Evolutionary conservation across 1,284 basidiomycete species (phyloP).

Genomic region (Papiliotrema laurentii): DNA sequence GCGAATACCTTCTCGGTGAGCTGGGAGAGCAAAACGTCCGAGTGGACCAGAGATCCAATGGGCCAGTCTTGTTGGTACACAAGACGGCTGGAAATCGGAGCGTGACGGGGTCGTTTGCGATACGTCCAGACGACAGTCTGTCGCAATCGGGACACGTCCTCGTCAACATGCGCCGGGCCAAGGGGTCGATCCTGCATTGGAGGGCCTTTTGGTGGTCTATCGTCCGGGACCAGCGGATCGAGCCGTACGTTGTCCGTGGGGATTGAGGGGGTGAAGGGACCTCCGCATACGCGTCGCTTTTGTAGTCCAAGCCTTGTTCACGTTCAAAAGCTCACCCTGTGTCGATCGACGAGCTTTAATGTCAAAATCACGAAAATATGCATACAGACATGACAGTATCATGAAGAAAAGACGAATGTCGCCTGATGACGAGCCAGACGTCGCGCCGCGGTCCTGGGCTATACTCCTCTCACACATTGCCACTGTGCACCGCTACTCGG

Average conservation of each 20-base stretch:
- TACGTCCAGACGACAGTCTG: constrained; percentile 31
- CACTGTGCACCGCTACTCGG: no score
- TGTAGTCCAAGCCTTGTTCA: no score
- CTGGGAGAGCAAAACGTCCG: constrained; percentile 25
- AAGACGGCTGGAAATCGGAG: constrained; percentile 37
- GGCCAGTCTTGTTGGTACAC: constrained; percentile 18
- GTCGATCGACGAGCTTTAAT: no score
- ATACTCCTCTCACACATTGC: no score
- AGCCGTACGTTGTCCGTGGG: constrained; percentile 35
- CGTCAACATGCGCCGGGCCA: constrained; percentile 36
- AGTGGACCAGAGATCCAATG: not conserved
- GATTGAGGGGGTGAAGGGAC: constrained; percentile 21
- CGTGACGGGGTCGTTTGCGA: constrained; percentile 31
- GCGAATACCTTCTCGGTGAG: constrained; percentile 18
- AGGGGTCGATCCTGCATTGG: constrained; percentile 45
- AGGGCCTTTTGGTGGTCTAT: constrained; percentile 44
- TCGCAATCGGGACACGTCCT: constrained; percentile 28
- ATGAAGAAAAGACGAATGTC: not conserved
- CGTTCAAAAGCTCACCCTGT: no score
- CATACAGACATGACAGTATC: constrained; percentile 11
- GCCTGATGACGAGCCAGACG: not conserved
- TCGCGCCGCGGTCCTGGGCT: no score
- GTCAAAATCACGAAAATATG: no score
- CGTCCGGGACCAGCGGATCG: constrained; percentile 31
- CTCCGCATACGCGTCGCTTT: no score